phyloP scores from a whole-genome alignment of 1,284 basidiomycete genomes.

The Singerocomus rubriflavus region DNA sequence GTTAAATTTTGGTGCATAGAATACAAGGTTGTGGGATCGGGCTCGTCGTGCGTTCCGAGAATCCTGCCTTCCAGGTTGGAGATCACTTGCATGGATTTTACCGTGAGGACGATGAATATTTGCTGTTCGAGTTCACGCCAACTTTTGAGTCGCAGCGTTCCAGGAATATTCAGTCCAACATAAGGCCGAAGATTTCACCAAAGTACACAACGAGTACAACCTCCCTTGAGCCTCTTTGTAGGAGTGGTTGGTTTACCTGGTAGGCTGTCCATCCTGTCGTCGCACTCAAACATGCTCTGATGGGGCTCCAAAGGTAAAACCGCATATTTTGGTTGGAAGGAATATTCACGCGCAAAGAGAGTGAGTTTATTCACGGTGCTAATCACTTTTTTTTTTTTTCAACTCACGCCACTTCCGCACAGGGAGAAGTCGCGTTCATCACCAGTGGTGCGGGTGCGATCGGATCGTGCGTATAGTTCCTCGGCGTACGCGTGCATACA shows the following conservation, averaged over 20 bases:
- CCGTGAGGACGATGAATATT: slow-evolving; percentile 8
- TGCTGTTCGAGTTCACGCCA: neutral
- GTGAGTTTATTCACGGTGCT: neutral
- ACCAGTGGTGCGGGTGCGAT: slow-evolving; percentile 20
- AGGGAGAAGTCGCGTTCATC: slow-evolving; percentile 22
- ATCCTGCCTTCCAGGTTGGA: slow-evolving; percentile 12
- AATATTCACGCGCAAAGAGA: slow-evolving; percentile 18
- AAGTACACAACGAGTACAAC: slow-evolving; percentile 18
- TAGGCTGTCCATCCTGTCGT: neutral
- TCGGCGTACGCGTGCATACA: neutral
- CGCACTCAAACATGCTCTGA: neutral
- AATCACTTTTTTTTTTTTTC: neutral
- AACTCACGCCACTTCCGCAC: neutral
- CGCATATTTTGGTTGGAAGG: slow-evolving; percentile 24
- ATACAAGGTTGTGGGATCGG: slow-evolving; percentile 4
- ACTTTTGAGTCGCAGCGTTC: slow-evolving; percentile 15
- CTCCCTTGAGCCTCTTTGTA: slow-evolving; percentile 19
- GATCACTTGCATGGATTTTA: slow-evolving; percentile 14
- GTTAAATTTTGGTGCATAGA: neutral
- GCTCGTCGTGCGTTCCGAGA: slow-evolving; percentile 19
- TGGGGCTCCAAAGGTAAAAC: slow-evolving; percentile 13
- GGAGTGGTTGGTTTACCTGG: slow-evolving; percentile 15
- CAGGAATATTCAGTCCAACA: slow-evolving; percentile 18
- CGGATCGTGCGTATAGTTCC: slow-evolving; percentile 17
- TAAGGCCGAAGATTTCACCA: neutral